Conservation (phyloP, 2,329 filamentous ascomycete species). For the Teratosphaeria epicoccoides region DNA sequence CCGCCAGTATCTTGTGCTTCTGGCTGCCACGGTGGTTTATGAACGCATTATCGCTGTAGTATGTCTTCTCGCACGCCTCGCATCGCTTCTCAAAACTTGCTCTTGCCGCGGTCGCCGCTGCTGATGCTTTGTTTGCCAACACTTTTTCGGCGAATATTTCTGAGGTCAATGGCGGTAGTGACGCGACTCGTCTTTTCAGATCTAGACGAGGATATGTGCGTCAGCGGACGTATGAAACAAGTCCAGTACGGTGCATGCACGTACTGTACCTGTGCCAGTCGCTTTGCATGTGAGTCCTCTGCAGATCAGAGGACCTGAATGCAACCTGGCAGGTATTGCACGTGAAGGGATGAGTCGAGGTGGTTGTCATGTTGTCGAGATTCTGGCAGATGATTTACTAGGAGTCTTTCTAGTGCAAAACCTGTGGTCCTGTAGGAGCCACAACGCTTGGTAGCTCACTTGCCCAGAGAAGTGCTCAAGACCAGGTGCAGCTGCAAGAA, state of each 20-base stretch:
- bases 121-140: slow-evolving; percentile 74
- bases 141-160: slow-evolving; percentile 96
- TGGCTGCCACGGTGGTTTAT: slow-evolving; percentile 84
- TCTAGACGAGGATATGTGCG: slow-evolving; percentile 39
- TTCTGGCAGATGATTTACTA: no score
- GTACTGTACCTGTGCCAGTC: slow-evolving; percentile 70
- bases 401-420: no score
- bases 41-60: slow-evolving; percentile 93
- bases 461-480: not conserved
- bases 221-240: not conserved
- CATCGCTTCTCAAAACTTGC: slow-evolving; percentile 81
- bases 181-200: slow-evolving; percentile 84
- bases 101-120: slow-evolving; percentile 74
- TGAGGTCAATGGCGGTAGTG: slow-evolving; percentile 78
- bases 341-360: slow-evolving; percentile 70
- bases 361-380: slow-evolving; percentile 10
- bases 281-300: slow-evolving; percentile 91
- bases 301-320: slow-evolving; percentile 85
- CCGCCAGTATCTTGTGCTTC: slow-evolving; percentile 68
- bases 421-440: not conserved
- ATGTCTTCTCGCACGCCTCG: slow-evolving; percentile 75
- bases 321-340: slow-evolving; percentile 98
- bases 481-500: not conserved
- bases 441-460: not conserved
- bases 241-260: slow-evolving; percentile 42